Conservation (phyloP, 2,329 filamentous ascomycete species). For the Rhynchosporium secalis region DNA sequence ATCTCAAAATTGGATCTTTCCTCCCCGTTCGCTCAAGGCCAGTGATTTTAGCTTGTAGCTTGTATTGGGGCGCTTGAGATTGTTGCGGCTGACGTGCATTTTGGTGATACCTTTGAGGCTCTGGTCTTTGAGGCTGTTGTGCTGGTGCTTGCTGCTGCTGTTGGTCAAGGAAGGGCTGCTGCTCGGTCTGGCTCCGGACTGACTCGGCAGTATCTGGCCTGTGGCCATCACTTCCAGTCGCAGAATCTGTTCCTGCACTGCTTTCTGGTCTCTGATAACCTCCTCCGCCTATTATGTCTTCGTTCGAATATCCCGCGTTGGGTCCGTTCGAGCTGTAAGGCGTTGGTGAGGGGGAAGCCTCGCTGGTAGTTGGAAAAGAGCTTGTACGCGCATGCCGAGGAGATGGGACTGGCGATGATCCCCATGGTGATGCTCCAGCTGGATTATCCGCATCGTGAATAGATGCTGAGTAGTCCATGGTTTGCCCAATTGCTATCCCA, state of each 20-base stretch:
- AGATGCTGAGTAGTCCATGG: constrained; percentile 67
- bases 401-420: constrained; percentile 38
- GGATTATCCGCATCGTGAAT: constrained; percentile 59
- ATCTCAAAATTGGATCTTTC: constrained; percentile 91
- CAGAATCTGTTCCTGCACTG: constrained; percentile 32
- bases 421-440: constrained; percentile 63
- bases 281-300: constrained; percentile 32
- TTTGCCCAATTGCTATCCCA: constrained; percentile 14
- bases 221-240: constrained; percentile 33
- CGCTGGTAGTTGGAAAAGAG: constrained; percentile 32
- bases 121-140: constrained; percentile 37
- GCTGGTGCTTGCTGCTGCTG: constrained; percentile 24
- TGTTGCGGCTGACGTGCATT: constrained; percentile 41
- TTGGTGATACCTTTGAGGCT: constrained; percentile 39
- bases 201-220: constrained; percentile 38
- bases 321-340: constrained; percentile 31
- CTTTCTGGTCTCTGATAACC: constrained; percentile 35
- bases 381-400: constrained; percentile 36
- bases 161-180: constrained; percentile 38
- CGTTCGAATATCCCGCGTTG: constrained; percentile 32
- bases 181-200: constrained; percentile 30
- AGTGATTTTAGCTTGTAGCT: constrained; percentile 92
- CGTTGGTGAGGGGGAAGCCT: constrained; percentile 35
- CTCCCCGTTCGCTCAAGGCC: constrained; percentile 89
- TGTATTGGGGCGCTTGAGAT: constrained; percentile 67